Evolutionary conservation across 1,284 basidiomycete species (phyloP).

Genomic region (Ceratobasidium sp.): DNA sequence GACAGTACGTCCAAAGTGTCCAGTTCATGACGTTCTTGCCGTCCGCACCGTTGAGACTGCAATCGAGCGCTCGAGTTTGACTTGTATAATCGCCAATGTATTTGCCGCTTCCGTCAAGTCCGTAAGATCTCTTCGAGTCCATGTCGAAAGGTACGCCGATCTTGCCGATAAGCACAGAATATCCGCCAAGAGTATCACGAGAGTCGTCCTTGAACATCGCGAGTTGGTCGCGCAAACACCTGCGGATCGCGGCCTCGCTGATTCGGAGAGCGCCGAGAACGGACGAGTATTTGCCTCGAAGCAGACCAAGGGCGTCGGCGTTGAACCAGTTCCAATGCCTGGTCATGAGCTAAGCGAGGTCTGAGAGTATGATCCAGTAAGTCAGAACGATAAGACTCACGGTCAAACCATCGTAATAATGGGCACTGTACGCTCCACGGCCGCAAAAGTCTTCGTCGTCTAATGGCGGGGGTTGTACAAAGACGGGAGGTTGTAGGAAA

Average conservation of each 20-base stretch:
- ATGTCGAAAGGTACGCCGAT: slow-evolving; percentile 96
- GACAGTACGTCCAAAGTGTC: slow-evolving; percentile 92
- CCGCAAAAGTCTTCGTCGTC: slow-evolving; percentile 71
- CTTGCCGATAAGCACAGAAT: slow-evolving; percentile 95
- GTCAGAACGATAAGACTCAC: slow-evolving; percentile 57
- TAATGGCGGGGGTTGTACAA: slow-evolving; percentile 77
- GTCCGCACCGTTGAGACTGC: slow-evolving; percentile 90
- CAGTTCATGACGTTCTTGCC: slow-evolving; percentile 86
- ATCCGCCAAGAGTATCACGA: slow-evolving; percentile 70
- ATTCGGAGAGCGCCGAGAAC: slow-evolving; percentile 68
- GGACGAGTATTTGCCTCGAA: slow-evolving; percentile 85
- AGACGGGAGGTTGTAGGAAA: slow-evolving; percentile 94
- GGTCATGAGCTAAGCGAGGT: slow-evolving; percentile 69
- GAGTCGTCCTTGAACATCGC: slow-evolving; percentile 82
- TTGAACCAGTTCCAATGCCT: slow-evolving; percentile 98
- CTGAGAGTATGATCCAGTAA: slow-evolving; percentile 3
- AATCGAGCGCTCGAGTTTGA: slow-evolving; percentile 91
- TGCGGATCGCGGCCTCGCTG: slow-evolving; percentile 86
- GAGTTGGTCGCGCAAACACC: slow-evolving; percentile 86
- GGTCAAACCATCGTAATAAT: slow-evolving; percentile 94
- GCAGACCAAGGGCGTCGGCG: slow-evolving; percentile 91
- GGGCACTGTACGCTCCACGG: slow-evolving; percentile 83
- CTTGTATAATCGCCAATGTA: slow-evolving; percentile 81
- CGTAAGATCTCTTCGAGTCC: slow-evolving; percentile 86
- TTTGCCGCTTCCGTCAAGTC: slow-evolving; percentile 76